A percentile compares a stretch with the other conserved stretches of the same genome.
phyloP scores from a whole-genome alignment of 2,329 filamentous ascomycete genomes.

The Aureobasidium namibiae region DNA sequence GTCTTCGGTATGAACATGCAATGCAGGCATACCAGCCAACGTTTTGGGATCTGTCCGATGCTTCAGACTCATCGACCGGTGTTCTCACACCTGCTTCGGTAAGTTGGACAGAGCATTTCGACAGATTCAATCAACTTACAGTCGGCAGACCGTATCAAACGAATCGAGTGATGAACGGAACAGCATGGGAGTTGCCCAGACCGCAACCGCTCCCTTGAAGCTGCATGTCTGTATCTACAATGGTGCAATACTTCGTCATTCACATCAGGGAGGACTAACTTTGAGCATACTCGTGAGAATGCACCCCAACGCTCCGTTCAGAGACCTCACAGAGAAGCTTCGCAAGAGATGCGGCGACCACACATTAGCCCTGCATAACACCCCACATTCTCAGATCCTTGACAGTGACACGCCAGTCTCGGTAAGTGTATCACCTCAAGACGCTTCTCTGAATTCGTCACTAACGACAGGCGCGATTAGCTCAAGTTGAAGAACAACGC shows the following conservation, averaged over 20 bases:
- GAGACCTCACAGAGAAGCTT: background rate
- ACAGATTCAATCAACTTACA: background rate
- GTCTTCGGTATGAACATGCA: no score
- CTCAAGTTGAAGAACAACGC: background rate
- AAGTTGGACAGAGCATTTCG: background rate
- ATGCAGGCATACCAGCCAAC: background rate
- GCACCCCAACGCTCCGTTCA: background rate
- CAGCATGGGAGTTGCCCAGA: background rate
- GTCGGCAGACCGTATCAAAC: background rate
- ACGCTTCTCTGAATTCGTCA: no score
- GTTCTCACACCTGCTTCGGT: background rate
- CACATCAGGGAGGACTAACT: no score
- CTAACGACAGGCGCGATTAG: no score
- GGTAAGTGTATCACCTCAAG: no score
- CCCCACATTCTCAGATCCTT: no score
- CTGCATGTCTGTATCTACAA: background rate
- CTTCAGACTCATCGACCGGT: background rate
- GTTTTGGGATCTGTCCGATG: background rate
- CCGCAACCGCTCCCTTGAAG: background rate
- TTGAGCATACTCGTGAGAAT: background rate
- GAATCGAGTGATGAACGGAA: background rate
- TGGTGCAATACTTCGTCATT: background rate
- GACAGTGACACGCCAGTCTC: background rate
- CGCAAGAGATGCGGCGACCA: background rate
- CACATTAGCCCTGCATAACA: no score